A percentile compares a stretch with the other conserved stretches of the same genome.
phyloP scores from a whole-genome alignment of 257 asterid species.

The Nicotiana obtusifolia region DNA sequence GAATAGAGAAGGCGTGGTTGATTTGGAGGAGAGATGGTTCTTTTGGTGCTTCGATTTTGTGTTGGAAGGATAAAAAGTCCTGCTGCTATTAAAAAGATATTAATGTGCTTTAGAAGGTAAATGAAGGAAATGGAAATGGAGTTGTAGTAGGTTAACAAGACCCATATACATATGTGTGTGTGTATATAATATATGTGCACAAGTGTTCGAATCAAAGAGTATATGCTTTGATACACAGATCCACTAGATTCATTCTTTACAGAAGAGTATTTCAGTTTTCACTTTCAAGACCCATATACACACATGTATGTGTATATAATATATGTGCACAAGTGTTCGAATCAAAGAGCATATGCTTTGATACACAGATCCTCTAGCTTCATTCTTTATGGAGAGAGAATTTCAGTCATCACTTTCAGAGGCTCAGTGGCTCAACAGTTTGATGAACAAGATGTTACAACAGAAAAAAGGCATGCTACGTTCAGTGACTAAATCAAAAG shows the following conservation, averaged over 20 bases:
- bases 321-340: neutral
- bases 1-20: neutral
- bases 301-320: neutral
- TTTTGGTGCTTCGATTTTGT: neutral
- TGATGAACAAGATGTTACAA: neutral
- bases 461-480: neutral
- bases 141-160: too few species aligned
- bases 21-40: neutral
- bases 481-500: neutral
- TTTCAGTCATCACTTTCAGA: neutral
- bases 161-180: too few species aligned
- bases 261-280: neutral
- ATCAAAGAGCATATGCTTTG: neutral
- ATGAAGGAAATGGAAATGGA: too few species aligned
- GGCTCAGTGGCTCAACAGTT: neutral
- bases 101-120: neutral
- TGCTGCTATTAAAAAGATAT: neutral
- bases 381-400: neutral
- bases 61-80: neutral
- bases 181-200: neutral
- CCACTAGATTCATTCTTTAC: neutral
- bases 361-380: neutral
- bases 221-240: neutral
- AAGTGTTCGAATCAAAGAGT: neutral
- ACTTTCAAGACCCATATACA: neutral